Evolutionary conservation across 2,329 filamentous ascomycete genomes (phyloP).

Genomic region (Geoglossum cookeanum): DNA sequence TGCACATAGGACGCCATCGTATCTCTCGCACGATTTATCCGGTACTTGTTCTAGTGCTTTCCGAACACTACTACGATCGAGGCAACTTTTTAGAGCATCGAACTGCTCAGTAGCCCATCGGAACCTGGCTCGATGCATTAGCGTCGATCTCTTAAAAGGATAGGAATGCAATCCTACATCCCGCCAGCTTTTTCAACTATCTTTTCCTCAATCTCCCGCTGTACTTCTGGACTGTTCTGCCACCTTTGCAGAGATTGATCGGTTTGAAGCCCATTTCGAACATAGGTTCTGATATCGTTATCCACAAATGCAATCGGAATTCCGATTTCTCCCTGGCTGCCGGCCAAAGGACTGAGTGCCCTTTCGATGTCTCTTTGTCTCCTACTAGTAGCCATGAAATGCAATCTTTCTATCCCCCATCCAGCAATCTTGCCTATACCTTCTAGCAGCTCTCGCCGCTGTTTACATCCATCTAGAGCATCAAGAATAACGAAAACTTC

Average conservation of each 20-base stretch:
- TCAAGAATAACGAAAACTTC: conserved; percentile 15
- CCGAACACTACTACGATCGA: background rate
- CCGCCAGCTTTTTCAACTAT: conserved; percentile 4
- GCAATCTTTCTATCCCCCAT: background rate
- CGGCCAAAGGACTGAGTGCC: background rate
- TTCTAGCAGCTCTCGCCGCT: background rate
- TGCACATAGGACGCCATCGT: conserved; percentile 6
- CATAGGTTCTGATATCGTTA: conserved; percentile 4
- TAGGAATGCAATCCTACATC: conserved; percentile 4
- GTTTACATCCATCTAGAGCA: conserved; percentile 17
- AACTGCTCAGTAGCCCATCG: conserved; percentile 9
- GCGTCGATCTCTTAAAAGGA: background rate
- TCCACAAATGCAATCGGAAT: background rate
- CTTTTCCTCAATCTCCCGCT: conserved; percentile 4
- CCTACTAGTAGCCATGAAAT: background rate
- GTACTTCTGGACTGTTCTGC: background rate
- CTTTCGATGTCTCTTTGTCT: background rate
- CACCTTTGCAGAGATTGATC: conserved; percentile 3
- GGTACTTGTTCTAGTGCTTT: conserved; percentile 6
- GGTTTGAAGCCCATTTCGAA: background rate
- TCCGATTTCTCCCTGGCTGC: background rate
- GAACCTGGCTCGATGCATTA: conserved; percentile 6
- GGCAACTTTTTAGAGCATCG: conserved; percentile 6
- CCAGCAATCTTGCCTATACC: background rate
- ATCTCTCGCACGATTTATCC: conserved; percentile 8